Percentiles rank a stretch among this genome's conserved stretches.
Evolutionary conservation across 805 yeast genomes (phyloP).

Genomic region (Brettanomyces custersianus): DNA sequence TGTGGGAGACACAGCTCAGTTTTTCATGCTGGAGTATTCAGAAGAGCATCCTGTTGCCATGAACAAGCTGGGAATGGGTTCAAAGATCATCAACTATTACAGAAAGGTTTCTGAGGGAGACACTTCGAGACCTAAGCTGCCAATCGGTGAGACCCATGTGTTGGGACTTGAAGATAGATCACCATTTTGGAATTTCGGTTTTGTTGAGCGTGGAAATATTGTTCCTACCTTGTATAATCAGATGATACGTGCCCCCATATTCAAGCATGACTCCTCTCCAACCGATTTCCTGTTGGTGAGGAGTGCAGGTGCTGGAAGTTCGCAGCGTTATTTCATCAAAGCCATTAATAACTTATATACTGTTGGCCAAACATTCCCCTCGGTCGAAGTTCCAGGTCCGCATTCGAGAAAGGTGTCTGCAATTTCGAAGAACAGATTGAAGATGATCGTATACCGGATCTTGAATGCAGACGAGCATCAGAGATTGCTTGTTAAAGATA

Average conservation of each 20-base stretch:
- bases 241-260: conserved; percentile 87
- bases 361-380: conserved; percentile 91
- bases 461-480: conserved; percentile 66
- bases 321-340: conserved; percentile 59
- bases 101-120: conserved; percentile 79
- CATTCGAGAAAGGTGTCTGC: conserved; percentile 94
- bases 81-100: conserved; percentile 86
- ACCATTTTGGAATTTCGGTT: conserved; percentile 98
- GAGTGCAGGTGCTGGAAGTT: conserved; percentile 70
- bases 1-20: conserved; percentile 70
- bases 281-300: conserved; percentile 80
- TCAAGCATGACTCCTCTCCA: conserved; percentile 66
- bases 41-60: conserved; percentile 81
- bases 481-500: conserved; percentile 76
- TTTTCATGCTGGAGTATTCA: conserved; percentile 77
- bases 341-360: conserved; percentile 65
- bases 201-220: conserved; percentile 87
- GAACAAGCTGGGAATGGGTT: conserved; percentile 92
- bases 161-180: conserved; percentile 93
- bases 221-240: conserved; percentile 92
- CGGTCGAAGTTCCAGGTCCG: conserved; percentile 93
- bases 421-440: conserved; percentile 80
- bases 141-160: conserved; percentile 91
- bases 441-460: conserved; percentile 88
- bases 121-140: conserved; percentile 73